Evolutionary conservation across 2,329 filamentous ascomycete genomes (phyloP).

Genomic region (Thermoascus crustaceus): DNA sequence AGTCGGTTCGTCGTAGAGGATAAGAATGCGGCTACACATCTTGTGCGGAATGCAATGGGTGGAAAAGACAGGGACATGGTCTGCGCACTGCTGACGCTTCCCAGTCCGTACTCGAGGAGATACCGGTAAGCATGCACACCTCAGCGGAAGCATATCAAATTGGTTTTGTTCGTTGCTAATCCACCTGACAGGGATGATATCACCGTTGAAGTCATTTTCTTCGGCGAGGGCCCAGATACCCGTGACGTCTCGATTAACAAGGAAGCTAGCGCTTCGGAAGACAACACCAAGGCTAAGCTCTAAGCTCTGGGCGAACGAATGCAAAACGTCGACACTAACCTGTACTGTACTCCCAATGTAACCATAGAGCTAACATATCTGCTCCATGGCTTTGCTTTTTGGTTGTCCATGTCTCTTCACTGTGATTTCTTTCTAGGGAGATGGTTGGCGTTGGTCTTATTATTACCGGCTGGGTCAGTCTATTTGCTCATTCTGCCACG

Average conservation of each 20-base stretch:
- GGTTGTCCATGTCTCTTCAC: no score
- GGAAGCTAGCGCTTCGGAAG: constrained; percentile 65
- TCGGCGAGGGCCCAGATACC: constrained; percentile 68
- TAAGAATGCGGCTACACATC: constrained; percentile 90
- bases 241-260: constrained; percentile 76
- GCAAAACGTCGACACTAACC: no score
- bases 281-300: constrained; percentile 42
- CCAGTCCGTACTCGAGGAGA: constrained; percentile 80
- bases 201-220: constrained; percentile 98
- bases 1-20: constrained; percentile 90
- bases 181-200: constrained; percentile 66
- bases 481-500: no score
- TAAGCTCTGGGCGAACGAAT: no score
- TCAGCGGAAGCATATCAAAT: background rate
- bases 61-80: constrained; percentile 91
- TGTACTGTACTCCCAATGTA: no score
- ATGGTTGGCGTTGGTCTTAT: no score
- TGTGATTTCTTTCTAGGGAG: no score
- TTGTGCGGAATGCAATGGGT: constrained; percentile 89
- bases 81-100: constrained; percentile 81
- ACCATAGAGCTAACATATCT: no score
- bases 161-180: constrained; percentile 12
- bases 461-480: no score
- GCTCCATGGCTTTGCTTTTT: no score
- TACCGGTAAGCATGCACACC: constrained; percentile 61